Conservation (phyloP, 768 basidiomycete genomes). For the Pleurotus ostreatus region DNA sequence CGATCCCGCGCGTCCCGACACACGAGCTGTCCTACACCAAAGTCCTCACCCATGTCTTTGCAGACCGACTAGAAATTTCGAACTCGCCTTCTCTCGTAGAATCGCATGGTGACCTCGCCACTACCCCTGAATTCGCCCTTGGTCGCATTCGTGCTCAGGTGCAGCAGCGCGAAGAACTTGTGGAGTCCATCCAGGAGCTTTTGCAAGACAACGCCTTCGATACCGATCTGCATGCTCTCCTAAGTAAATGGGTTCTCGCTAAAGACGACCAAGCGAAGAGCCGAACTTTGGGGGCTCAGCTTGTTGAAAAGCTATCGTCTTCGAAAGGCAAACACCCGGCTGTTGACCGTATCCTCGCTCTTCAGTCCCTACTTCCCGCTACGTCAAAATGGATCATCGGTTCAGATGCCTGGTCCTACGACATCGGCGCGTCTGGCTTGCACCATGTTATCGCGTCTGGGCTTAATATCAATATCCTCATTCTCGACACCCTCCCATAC, state of each 20-base stretch:
- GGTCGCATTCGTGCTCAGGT: constrained; percentile 85
- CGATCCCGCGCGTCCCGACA: constrained; percentile 69
- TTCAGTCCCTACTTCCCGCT: constrained; percentile 59
- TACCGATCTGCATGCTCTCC: constrained; percentile 60
- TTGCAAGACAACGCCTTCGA: constrained; percentile 42
- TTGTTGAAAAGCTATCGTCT: constrained; percentile 47
- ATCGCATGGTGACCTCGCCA: constrained; percentile 70
- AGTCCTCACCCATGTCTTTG: constrained; percentile 79
- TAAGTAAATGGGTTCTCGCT: constrained; percentile 76
- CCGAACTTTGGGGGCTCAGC: constrained; percentile 50
- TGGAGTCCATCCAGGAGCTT: constrained; percentile 59
- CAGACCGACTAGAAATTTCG: constrained; percentile 72
- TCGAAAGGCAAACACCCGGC: constrained; percentile 33
- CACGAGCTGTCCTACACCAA: constrained; percentile 92
- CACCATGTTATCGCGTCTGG: constrained; percentile 93
- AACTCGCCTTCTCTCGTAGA: constrained; percentile 78
- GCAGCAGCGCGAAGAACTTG: constrained; percentile 68
- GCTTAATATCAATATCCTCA: constrained; percentile 90
- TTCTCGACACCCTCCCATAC: constrained; percentile 92
- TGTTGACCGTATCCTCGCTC: constrained; percentile 53
- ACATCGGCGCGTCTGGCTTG: constrained; percentile 91
- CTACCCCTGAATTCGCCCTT: constrained; percentile 92
- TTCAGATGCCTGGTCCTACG: constrained; percentile 97
- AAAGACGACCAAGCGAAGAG: constrained; percentile 71
- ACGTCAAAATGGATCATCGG: constrained; percentile 95